Conservation (phyloP, 805 yeast species). For the Saccharomycopsis malanga region DNA sequence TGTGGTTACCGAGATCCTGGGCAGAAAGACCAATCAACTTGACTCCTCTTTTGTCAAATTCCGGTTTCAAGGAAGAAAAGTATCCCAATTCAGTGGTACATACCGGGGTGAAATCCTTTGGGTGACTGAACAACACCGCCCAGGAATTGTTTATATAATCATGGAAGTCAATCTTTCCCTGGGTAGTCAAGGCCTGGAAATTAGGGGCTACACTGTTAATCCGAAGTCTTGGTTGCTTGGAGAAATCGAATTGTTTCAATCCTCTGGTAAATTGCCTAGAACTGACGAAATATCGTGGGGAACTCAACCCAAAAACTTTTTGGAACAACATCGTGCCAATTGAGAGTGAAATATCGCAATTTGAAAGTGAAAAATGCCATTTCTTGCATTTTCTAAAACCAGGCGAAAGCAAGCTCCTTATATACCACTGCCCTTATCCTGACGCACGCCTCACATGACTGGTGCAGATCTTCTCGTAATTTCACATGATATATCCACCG, state of each 20-base stretch:
- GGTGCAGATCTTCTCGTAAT: constrained; percentile 3
- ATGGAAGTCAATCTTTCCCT: constrained; percentile 81
- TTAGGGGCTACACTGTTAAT: constrained; percentile 85
- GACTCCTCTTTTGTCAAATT: constrained; percentile 76
- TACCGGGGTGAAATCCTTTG: constrained; percentile 95
- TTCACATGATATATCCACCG: constrained; percentile 1
- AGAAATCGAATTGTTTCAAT: constrained; percentile 13
- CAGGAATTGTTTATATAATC: constrained; percentile 79
- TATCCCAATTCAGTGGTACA: constrained; percentile 97
- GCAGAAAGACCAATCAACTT: constrained; percentile 89
- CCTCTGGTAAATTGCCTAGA: constrained; percentile 3
- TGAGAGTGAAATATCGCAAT: too few species aligned
- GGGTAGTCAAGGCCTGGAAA: constrained; percentile 75
- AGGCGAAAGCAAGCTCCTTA: too few species aligned
- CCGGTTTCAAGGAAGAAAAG: constrained; percentile 82
- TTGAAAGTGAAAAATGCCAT: too few species aligned
- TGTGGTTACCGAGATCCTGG: constrained; percentile 72
- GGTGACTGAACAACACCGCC: constrained; percentile 88
- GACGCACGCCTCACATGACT: too few species aligned
- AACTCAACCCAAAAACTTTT: too few species aligned
- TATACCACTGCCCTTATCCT: too few species aligned
- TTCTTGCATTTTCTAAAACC: too few species aligned
- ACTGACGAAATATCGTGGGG: too few species aligned
- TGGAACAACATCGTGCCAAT: too few species aligned
- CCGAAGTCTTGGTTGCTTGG: constrained; percentile 55